Evolutionary conservation across 768 basidiomycete species (phyloP).

Genomic region (Macrolepiota dolichaula): DNA sequence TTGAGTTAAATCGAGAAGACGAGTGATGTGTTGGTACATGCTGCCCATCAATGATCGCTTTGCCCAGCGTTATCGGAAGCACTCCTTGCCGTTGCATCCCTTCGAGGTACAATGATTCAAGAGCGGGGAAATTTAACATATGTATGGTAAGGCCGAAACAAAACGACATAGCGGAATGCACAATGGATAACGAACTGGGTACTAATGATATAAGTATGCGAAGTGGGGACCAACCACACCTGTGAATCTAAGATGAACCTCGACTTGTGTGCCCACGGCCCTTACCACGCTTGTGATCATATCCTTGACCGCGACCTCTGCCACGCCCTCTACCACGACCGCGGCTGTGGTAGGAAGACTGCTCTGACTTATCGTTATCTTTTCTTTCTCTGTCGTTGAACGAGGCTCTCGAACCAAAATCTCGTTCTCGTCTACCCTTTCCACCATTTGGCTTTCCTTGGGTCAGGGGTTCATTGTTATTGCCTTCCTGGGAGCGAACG

Average conservation of each 20-base stretch:
- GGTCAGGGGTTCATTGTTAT: neutral
- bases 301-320: slow-evolving; percentile 15
- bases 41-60: no score
- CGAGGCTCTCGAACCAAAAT: no score
- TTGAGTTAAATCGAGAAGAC: neutral
- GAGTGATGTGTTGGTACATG: neutral
- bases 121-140: no score
- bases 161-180: no score
- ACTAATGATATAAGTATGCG: neutral
- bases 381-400: no score
- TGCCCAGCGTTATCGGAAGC: no score
- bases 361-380: no score
- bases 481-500: neutral
- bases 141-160: no score
- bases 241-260: slow-evolving; percentile 5
- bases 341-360: slow-evolving; percentile 11
- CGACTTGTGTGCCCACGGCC: slow-evolving; percentile 10
- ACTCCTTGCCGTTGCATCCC: no score
- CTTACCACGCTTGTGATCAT: neutral
- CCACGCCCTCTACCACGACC: slow-evolving; percentile 31
- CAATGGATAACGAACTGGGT: no score
- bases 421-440: neutral
- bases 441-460: neutral
- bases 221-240: neutral
- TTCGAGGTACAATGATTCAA: no score